A percentile compares a stretch with the other conserved stretches of the same genome.
Conservation (phyloP, 306 rosid species). For the Geum urbanum region DNA sequence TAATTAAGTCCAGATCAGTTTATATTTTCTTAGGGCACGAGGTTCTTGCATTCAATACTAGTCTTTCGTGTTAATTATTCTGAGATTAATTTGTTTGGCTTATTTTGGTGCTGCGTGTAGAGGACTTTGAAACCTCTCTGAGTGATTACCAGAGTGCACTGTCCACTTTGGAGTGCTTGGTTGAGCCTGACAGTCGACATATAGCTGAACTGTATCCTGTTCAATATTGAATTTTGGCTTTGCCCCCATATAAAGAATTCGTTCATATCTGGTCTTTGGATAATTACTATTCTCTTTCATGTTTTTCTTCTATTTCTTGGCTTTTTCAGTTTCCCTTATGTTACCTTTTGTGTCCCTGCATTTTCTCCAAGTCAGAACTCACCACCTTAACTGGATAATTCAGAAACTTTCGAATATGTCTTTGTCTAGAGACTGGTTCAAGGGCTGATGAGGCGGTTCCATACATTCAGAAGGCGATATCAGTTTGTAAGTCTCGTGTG, state of each 20-base stretch:
- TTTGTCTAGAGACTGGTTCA: slow-evolving; percentile 79
- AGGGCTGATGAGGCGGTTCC: slow-evolving; percentile 76
- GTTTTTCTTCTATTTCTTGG: background rate
- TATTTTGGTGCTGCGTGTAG: slow-evolving; percentile 43
- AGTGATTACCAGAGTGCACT: slow-evolving; percentile 82
- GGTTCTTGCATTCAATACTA: background rate
- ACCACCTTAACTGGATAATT: slow-evolving; percentile 45
- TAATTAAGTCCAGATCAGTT: background rate
- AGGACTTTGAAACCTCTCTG: slow-evolving; percentile 92
- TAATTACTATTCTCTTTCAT: background rate
- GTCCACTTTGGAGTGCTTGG: slow-evolving; percentile 69
- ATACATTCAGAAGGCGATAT: slow-evolving; percentile 70
- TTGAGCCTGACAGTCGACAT: slow-evolving; percentile 76
- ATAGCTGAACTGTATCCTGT: slow-evolving; percentile 93
- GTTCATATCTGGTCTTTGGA: background rate
- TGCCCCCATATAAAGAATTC: background rate
- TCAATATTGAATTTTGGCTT: slow-evolving; percentile 2
- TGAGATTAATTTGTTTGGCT: slow-evolving; percentile 12
- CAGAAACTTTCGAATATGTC: slow-evolving; percentile 85
- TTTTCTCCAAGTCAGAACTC: background rate
- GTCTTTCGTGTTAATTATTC: slow-evolving; percentile 2
- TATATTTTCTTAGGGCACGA: slow-evolving; percentile 2
- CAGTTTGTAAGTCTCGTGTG: slow-evolving; percentile 70
- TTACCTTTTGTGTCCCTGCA: background rate
- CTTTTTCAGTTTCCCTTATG: too few species aligned